These are phyloP conservation scores for Zygoascus bituminiphila DNA, from an alignment of 805 yeast genomes.

Conservation along the genomic window DNA sequence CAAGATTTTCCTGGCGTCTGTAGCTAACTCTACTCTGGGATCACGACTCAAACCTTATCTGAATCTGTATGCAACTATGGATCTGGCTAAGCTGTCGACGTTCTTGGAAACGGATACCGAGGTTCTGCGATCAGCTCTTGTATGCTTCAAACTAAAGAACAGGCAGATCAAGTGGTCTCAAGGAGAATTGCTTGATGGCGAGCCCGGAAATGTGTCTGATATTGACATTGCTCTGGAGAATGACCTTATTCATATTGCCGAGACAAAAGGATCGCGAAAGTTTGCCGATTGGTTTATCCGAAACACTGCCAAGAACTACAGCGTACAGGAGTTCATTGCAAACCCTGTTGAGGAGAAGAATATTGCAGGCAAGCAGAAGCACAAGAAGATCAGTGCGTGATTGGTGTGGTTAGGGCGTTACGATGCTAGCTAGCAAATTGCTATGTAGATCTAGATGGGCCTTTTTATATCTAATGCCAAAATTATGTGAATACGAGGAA, in stretches of 20 bases:
- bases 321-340: conserved; percentile 35
- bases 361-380: not conserved
- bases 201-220: conserved; percentile 35
- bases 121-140: conserved; percentile 32
- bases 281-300: conserved; percentile 45
- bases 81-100: conserved; percentile 34
- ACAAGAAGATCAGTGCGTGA: conserved; percentile 6
- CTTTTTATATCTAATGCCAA: too few relatives aligned
- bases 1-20: conserved; percentile 36
- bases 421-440: too few relatives aligned
- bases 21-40: conserved; percentile 31
- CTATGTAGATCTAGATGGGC: too few relatives aligned
- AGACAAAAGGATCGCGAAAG: conserved; percentile 38
- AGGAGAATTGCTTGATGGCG: conserved; percentile 37
- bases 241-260: conserved; percentile 38
- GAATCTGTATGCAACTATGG: conserved; percentile 40
- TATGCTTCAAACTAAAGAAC: conserved; percentile 39
- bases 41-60: conserved; percentile 39
- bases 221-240: conserved; percentile 36
- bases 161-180: conserved; percentile 36
- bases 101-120: conserved; percentile 32
- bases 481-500: too few relatives aligned
- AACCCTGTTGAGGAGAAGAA: not conserved
- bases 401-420: too few relatives aligned
- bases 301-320: conserved; percentile 39